Base-by-base conservation (phyloP, 148 eudicot species). In the Fagopyrum homotropicum region DNA sequence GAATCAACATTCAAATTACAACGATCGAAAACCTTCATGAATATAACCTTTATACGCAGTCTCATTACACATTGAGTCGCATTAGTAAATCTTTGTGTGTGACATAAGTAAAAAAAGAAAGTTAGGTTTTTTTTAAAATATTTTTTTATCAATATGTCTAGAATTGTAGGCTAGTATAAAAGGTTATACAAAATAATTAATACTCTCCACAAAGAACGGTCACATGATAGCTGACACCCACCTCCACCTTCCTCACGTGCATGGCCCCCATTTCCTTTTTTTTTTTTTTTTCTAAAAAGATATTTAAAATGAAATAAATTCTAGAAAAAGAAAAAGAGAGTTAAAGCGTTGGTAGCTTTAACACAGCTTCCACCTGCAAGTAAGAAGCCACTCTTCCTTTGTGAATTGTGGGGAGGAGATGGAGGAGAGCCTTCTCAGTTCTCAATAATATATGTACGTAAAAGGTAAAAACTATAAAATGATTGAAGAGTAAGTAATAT, bases 141-240 rank as follows among this genome's bases (percentile, higher is more conserved):
- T 35, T 35, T 35, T 35, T 48, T 48, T 48, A 2, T 4, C 50
- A 0, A 48, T 6, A 6, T 49, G 2, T 9, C 1, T 49, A 49
- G 9, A 49, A 49, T 49, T 49, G 3, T 19, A 22, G 9, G 10
- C 2, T 16, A 14, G 15, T 15, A 55, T 55, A 4, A 55, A 49
- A 16, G 22, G 7, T 15, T 16, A 7, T 6, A 55, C 16, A 59
- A 59, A 59, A 59, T 9, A 59, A 59, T 9, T 4, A 63, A 63
- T 57, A 57, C 14, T 63, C 45, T 63, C 69, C 43, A 72, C 43
- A 72, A 72, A 72, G 55, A 73, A 83, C 77, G 71, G 86, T 88
- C 97, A 91, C 97, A 91, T 91, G 97, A 83, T 84, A 77, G 88
- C 93, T 87, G 91, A 89, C 93, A 87, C 69, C 72, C 80, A 82